phyloP scores from a whole-genome alignment of 2,329 filamentous ascomycete genomes.

The Decorospora gaudefroyi region DNA sequence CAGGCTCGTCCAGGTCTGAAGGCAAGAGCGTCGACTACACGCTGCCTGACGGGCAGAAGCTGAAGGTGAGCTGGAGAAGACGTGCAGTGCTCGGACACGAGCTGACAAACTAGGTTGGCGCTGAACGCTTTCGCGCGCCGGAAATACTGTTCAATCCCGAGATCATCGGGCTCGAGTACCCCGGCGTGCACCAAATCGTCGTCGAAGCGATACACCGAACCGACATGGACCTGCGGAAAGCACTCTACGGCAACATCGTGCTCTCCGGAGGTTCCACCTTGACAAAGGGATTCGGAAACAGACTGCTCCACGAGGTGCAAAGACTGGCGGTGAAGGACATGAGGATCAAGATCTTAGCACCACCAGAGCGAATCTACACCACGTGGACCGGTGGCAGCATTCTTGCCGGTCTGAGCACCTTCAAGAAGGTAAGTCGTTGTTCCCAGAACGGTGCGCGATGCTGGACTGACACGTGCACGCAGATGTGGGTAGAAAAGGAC shows the following conservation, averaged over 20 bases:
- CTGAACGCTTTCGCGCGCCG: constrained; percentile 91
- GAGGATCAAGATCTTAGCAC: constrained; percentile 98
- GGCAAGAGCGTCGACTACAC: constrained; percentile 84
- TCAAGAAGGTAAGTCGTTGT: constrained; percentile 77
- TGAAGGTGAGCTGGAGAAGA: constrained; percentile 66
- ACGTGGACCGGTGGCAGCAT: constrained; percentile 99
- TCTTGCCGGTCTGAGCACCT: constrained; percentile 92
- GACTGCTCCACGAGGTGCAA: constrained; percentile 89
- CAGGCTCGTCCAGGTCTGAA: constrained; percentile 72
- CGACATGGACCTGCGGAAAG: constrained; percentile 92
- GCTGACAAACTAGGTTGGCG: constrained; percentile 68
- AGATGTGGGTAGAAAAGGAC: constrained; percentile 99
- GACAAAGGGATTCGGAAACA: constrained; percentile 95
- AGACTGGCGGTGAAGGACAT: constrained; percentile 95
- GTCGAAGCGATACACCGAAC: constrained; percentile 94
- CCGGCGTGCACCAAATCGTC: constrained; percentile 95
- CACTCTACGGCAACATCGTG: constrained; percentile 94
- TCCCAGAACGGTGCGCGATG: constrained; percentile 9
- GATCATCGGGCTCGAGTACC: constrained; percentile 94
- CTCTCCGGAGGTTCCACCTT: constrained; percentile 94
- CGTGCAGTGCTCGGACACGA: constrained; percentile 6
- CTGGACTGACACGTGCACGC: constrained; percentile 38
- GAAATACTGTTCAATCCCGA: constrained; percentile 98
- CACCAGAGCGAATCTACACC: constrained; percentile 95
- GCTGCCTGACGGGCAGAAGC: constrained; percentile 88